Conservation (phyloP, 805 yeast species). For the Candida methanosorbosa region DNA sequence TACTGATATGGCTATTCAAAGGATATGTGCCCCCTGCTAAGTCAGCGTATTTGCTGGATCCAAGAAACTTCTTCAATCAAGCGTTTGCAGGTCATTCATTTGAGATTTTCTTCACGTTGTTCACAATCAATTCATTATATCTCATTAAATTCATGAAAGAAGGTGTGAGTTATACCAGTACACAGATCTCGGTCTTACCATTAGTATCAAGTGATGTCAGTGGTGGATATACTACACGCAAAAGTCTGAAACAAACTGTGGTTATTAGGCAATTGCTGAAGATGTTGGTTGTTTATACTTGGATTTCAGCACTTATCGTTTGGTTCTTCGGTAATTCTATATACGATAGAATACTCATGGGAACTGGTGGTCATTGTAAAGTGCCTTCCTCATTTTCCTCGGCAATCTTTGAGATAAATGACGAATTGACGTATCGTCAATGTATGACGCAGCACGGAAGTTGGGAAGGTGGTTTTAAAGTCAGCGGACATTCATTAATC, state of each 20-base stretch:
- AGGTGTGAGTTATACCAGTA: too few species aligned
- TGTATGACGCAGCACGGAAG: too few species aligned
- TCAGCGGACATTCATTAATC: slow-evolving; percentile 34
- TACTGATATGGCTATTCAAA: not conserved
- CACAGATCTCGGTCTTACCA: too few species aligned
- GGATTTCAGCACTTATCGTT: slow-evolving; percentile 15
- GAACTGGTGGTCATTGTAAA: slow-evolving; percentile 33
- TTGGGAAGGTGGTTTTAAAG: slow-evolving; percentile 32
- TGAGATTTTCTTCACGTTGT: slow-evolving; percentile 6
- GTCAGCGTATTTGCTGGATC: slow-evolving; percentile 9
- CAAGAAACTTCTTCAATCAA: slow-evolving; percentile 17
- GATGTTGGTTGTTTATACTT: slow-evolving; percentile 9
- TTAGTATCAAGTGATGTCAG: too few species aligned
- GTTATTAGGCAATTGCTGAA: slow-evolving; percentile 11
- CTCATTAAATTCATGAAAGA: too few species aligned
- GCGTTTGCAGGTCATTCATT: slow-evolving; percentile 23
- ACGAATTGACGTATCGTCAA: too few species aligned
- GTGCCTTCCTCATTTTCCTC: too few species aligned
- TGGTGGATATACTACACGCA: too few species aligned
- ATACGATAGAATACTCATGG: slow-evolving; percentile 22
- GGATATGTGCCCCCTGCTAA: slow-evolving; percentile 4
- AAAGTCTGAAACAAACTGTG: not conserved
- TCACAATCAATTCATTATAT: too few species aligned
- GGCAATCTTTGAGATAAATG: too few species aligned
- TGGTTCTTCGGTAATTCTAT: slow-evolving; percentile 27